Evolutionary conservation across 805 yeast species (phyloP), one percentile per base, ranked within the genome.

Genomic region (Millerozyma acaciae): DNA sequence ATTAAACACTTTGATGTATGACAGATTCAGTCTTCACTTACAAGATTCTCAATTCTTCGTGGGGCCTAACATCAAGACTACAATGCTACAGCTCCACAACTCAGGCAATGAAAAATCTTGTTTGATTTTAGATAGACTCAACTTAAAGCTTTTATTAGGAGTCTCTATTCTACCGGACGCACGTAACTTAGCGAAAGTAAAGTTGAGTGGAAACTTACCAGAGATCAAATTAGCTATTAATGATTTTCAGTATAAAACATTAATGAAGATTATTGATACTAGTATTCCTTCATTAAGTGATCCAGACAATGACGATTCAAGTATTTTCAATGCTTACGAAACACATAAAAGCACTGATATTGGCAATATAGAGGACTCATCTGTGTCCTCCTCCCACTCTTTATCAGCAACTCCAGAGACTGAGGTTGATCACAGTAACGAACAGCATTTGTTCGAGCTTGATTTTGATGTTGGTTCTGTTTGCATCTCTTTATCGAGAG

Each of bases 41-140:
- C 82, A 84, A 37, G 93, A 90, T 53, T 88, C 97, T 0, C 96
- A 90, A 52, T 74, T 90, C 21, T 62, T 93, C 34, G 80, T 93
- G 28, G 98, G 97, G 0, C 81, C 94, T 0, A 75, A 78, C 40
- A 80, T 88, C 34, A 76, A 81, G 44, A 75, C 84, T 1, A 83
- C 96, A 0, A 77, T 89, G 63, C 76, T 75, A 30, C 86, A 84
- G 45, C 57, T 88, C 12, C 84, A 80, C 42, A 44, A 43, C 10
- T 61, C 57, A 16, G 59, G 55, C 3, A 58, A 53, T 4, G 47
- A 60, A 13, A 69, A 70, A 39, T 68, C 76, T 0, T 75, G 83
- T 3, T 68, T 79, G 38, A 78, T 93, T 35, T 66, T 93, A 35
- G 94, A 86, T 45, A 80, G 80, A 34, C 69, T 89, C 44, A 79